Conservation (phyloP, 202 grass and related monocot genomes). For the Setaria viridis region DNA sequence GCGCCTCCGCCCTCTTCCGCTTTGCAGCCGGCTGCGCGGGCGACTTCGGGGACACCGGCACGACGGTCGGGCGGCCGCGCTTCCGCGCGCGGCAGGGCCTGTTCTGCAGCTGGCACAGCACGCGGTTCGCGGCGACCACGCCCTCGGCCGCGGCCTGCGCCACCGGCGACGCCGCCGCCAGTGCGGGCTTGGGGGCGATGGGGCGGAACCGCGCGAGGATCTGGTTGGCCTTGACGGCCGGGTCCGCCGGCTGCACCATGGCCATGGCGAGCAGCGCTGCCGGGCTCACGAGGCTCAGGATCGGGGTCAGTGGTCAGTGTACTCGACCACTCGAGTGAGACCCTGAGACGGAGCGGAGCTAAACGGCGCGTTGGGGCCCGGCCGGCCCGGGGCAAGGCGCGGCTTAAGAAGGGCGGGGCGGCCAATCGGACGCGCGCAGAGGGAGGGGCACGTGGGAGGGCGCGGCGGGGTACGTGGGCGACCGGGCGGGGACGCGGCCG, state of each 20-base stretch:
- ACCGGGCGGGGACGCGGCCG: constrained; percentile 56
- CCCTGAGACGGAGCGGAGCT: not conserved
- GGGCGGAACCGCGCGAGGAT: constrained; percentile 90
- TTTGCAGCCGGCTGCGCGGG: constrained; percentile 37
- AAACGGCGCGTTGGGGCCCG: constrained; percentile 41
- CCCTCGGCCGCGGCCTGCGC: constrained; percentile 12
- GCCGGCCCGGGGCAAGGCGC: not conserved
- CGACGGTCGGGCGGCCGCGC: constrained; percentile 55
- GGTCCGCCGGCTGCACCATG: constrained; percentile 71
- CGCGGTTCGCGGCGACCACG: constrained; percentile 30
- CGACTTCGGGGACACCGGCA: constrained; percentile 12
- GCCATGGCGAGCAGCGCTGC: constrained; percentile 38
- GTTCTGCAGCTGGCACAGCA: constrained; percentile 66
- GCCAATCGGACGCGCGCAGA: constrained; percentile 87
- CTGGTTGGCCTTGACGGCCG: constrained; percentile 90
- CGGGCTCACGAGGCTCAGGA: not conserved
- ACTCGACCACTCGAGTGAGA: not conserved
- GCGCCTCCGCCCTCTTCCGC: constrained; percentile 49
- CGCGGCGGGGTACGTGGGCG: constrained; percentile 75
- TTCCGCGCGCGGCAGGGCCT: constrained; percentile 76
- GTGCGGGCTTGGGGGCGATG: constrained; percentile 86
- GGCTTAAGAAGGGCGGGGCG: constrained; percentile 52
- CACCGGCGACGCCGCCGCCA: constrained; percentile 30
- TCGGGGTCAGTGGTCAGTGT: not conserved
- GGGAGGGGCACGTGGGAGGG: constrained; percentile 64